Percentiles rank a stretch among this genome's conserved stretches.
phyloP scores from a whole-genome alignment of 768 basidiomycete species.

The Leucocoprinus birnbaumii region DNA sequence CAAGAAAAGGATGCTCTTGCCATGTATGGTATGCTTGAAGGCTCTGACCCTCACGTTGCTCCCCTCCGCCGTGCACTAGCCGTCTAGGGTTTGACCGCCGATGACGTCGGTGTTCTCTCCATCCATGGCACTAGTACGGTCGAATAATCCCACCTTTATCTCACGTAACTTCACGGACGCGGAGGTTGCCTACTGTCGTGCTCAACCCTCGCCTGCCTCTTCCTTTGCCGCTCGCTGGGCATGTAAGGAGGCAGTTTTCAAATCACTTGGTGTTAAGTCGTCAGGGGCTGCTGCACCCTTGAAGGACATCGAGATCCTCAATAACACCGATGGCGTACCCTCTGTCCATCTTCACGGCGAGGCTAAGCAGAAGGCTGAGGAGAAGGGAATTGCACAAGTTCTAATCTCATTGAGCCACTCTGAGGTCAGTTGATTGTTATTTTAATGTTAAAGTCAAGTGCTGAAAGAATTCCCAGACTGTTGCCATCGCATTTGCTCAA shows the following conservation, averaged over 20 bases:
- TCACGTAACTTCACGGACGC: slow-evolving; percentile 89
- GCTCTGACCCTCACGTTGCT: slow-evolving; percentile 78
- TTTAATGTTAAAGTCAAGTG: not conserved
- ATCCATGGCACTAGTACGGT: slow-evolving; percentile 90
- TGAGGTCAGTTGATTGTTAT: slow-evolving; percentile 53
- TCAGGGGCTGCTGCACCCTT: slow-evolving; percentile 93
- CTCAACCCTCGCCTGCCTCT: slow-evolving; percentile 83
- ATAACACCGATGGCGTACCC: slow-evolving; percentile 73
- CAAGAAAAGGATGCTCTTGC: slow-evolving; percentile 94
- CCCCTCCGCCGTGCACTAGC: slow-evolving; percentile 95
- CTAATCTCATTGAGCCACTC: slow-evolving; percentile 91
- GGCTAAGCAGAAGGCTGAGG: slow-evolving; percentile 68
- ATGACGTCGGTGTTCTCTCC: slow-evolving; percentile 88
- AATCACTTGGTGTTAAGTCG: slow-evolving; percentile 85
- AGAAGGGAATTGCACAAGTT: slow-evolving; percentile 70
- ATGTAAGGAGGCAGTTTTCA: slow-evolving; percentile 97
- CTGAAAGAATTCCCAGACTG: slow-evolving; percentile 46
- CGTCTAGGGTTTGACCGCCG: slow-evolving; percentile 92
- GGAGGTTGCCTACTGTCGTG: slow-evolving; percentile 82
- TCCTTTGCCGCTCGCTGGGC: slow-evolving; percentile 98
- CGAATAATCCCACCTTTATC: slow-evolving; percentile 84
- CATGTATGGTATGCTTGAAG: slow-evolving; percentile 94
- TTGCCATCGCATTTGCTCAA: slow-evolving; percentile 87
- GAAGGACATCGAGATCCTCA: slow-evolving; percentile 96
- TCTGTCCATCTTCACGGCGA: slow-evolving; percentile 76